Evolutionary conservation across 371 early-diverging fungal genomes (phyloP), one percentile per base, ranked within the genome.

Genomic region (Syncephalastrum contaminatum): DNA sequence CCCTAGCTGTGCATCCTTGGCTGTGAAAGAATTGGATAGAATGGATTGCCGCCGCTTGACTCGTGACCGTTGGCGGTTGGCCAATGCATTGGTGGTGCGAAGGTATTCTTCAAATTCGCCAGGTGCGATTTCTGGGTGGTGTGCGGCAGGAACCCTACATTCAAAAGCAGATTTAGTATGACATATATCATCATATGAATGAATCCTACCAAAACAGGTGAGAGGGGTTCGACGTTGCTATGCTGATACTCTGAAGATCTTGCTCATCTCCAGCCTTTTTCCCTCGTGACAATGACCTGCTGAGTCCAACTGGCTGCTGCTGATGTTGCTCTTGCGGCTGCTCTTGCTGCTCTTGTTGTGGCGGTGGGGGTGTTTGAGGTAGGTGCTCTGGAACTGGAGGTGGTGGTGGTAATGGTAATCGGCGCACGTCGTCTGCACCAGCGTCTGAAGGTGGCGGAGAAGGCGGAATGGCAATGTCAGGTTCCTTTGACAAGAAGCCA

Each of bases 61-160:
- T 4, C 62, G 54, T 20, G 67, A 60, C 27, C 62, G 66, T 43
- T 57, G 49, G 49, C 68, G 67, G 15, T 69, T 57, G 13, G 64
- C 66, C 14, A 67, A 59, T 13, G 75, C 73, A 60, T 73, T 73
- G 36, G 36, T 30, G 16, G 66, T 57, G 27, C 70, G 61, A 21
- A 80, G 62, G 64, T 78, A 80, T 41, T 73, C 64, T 43, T 80
- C 76, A 63, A 80, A 83, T 66, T 83, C 80, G 53, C 70, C 63
- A 18, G 84, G 84, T 50, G 84, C 82, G 30, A 84, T 73, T 62
- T 82, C 81, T 19, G 84, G 84, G 60, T 84, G 84, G 43, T 82
- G 75, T 50, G 77, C 74, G 39, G 84, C 84, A 43, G 84, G 84
- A 18, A 84, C 84, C 84, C 84, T 76, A 30, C 15, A 48, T 7